These are phyloP conservation scores for Phialophora expanda DNA, from an alignment of 2,329 filamentous ascomycete species.

Conservation along the genomic window DNA sequence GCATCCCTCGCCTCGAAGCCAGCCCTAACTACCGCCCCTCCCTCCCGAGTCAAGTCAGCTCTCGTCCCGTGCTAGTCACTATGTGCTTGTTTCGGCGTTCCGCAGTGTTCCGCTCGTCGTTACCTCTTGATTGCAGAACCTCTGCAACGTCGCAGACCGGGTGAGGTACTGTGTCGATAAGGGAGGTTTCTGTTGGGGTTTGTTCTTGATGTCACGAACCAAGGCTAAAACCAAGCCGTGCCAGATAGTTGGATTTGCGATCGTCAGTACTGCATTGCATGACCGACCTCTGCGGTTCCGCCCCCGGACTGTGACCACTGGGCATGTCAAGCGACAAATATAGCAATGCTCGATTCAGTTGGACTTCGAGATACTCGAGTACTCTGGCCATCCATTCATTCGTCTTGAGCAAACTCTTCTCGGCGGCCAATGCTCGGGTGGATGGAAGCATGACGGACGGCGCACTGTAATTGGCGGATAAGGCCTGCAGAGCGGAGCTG, in stretches of 20 bases:
- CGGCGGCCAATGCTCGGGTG: neutral
- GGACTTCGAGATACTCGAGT: neutral
- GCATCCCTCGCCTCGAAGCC: neutral
- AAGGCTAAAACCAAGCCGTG: too few relatives aligned
- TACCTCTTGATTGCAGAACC: neutral
- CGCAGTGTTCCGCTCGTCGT: constrained; percentile 31
- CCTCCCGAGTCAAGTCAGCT: neutral
- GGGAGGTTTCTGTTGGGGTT: neutral
- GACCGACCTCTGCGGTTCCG: constrained; percentile 15
- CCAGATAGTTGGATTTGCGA: neutral
- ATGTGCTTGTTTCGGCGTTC: constrained; percentile 8
- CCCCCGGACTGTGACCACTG: neutral
- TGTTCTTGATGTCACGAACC: neutral
- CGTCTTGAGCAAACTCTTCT: neutral
- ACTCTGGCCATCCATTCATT: neutral
- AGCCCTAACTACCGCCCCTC: neutral
- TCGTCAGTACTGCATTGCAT: constrained; percentile 5
- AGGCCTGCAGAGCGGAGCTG: constrained; percentile 12
- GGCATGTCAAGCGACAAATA: constrained; percentile 12
- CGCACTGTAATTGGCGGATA: constrained; percentile 5
- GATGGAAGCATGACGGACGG: neutral
- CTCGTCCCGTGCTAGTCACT: neutral
- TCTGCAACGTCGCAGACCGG: neutral
- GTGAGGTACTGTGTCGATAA: neutral
- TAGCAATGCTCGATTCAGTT: constrained; percentile 1